Conservation (phyloP, 2,329 filamentous ascomycete species). For the Emericellopsis atlantica region DNA sequence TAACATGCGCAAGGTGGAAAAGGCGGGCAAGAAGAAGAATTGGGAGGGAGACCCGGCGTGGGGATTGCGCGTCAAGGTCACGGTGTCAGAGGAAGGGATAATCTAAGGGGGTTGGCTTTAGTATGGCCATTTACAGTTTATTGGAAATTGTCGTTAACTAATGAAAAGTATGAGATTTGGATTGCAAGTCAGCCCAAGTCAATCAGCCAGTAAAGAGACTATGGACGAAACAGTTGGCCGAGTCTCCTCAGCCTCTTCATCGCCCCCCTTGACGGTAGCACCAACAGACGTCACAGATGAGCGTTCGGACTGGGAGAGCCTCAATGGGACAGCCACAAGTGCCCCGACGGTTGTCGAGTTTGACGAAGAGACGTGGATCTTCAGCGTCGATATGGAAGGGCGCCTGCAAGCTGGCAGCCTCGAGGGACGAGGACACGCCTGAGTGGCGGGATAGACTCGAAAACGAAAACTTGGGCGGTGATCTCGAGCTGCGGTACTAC, state of each 20-base stretch:
- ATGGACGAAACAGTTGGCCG: too few relatives aligned
- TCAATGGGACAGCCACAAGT: not conserved
- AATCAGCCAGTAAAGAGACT: too few relatives aligned
- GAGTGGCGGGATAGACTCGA: not conserved
- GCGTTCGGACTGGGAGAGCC: not conserved
- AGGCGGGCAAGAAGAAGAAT: conserved; percentile 47
- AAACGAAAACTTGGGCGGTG: not conserved
- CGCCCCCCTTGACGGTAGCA: too few relatives aligned
- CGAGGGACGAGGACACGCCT: not conserved
- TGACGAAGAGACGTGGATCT: not conserved
- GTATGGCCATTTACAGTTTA: too few relatives aligned
- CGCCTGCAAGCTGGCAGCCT: not conserved
- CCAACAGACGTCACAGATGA: too few relatives aligned
- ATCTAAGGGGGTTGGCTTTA: not conserved
- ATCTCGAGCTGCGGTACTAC: not conserved
- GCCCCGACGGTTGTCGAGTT: not conserved
- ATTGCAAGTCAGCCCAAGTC: too few relatives aligned
- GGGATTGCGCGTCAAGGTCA: conserved; percentile 23
- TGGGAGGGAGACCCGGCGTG: conserved; percentile 25
- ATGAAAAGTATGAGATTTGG: too few relatives aligned
- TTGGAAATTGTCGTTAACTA: too few relatives aligned
- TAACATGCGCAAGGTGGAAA: conserved; percentile 30
- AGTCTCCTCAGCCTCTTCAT: too few relatives aligned
- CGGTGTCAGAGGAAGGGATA: conserved; percentile 19
- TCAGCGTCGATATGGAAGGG: not conserved